These are phyloP conservation scores for Cyphellophora attinorum DNA, from an alignment of 2,329 filamentous ascomycete species.

Conservation along the genomic window DNA sequence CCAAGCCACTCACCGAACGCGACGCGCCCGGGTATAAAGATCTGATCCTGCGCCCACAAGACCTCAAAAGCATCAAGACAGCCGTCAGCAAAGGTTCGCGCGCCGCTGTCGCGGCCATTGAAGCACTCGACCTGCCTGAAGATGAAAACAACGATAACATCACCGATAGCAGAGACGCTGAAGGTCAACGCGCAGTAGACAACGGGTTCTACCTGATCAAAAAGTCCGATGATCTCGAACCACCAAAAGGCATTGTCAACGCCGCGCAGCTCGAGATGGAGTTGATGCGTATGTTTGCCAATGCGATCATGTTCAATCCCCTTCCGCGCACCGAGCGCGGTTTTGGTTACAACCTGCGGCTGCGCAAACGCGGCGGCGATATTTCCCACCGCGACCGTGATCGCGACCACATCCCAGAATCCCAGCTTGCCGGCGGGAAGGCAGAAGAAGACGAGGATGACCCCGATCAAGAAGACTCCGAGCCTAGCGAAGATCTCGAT, in stretches of 20 bases:
- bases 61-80: slow-evolving; percentile 67
- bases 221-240: slow-evolving; percentile 67
- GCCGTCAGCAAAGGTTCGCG: slow-evolving; percentile 48
- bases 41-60: slow-evolving; percentile 64
- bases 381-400: slow-evolving; percentile 28
- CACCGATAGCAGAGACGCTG: not conserved
- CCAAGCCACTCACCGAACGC: slow-evolving; percentile 62
- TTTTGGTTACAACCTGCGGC: slow-evolving; percentile 51
- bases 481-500: slow-evolving; percentile 1
- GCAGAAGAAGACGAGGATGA: slow-evolving; percentile 30
- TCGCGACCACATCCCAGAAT: slow-evolving; percentile 24
- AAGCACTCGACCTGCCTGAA: slow-evolving; percentile 21
- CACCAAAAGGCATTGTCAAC: slow-evolving; percentile 86
- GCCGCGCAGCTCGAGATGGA: slow-evolving; percentile 87
- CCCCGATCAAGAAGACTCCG: slow-evolving; percentile 5
- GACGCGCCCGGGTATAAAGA: slow-evolving; percentile 68
- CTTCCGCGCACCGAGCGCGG: slow-evolving; percentile 57
- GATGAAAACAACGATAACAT: slow-evolving; percentile 3
- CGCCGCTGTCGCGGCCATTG: slow-evolving; percentile 32
- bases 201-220: slow-evolving; percentile 31
- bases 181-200: slow-evolving; percentile 22
- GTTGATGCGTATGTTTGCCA: slow-evolving; percentile 92
- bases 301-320: slow-evolving; percentile 96
- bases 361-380: slow-evolving; percentile 17
- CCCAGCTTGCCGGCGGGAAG: slow-evolving; percentile 24